Percentiles rank a stretch among this genome's conserved stretches.
phyloP scores from a whole-genome alignment of 2,329 filamentous ascomycete species.

The Coniella lustricola region DNA sequence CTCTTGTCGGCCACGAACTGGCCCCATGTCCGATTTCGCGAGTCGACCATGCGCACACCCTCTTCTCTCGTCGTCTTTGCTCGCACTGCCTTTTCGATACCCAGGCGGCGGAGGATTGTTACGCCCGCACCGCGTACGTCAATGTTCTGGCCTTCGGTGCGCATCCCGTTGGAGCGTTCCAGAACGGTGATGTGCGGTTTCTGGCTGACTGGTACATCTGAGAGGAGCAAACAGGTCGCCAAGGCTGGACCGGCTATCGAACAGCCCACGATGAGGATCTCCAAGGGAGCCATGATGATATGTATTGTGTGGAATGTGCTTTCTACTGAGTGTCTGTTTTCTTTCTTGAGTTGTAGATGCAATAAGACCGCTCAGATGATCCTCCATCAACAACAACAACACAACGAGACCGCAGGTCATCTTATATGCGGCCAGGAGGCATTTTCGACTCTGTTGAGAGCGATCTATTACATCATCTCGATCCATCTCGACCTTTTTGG shows the following conservation, averaged over 20 bases:
- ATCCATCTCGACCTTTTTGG: background rate
- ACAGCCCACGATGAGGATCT: conserved; percentile 31
- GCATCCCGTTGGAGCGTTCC: conserved; percentile 31
- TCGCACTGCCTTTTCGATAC: conserved; percentile 30
- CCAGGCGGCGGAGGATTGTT: conserved; percentile 32
- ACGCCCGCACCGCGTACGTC: conserved; percentile 37
- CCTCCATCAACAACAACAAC: too few relatives aligned
- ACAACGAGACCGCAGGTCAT: too few relatives aligned
- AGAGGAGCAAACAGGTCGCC: conserved; percentile 34
- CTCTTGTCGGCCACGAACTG: conserved; percentile 23
- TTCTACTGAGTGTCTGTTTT: too few relatives aligned
- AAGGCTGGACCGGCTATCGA: conserved; percentile 34
- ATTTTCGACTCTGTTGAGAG: too few relatives aligned
- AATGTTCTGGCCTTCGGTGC: conserved; percentile 35
- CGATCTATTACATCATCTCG: background rate
- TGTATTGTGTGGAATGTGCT: too few relatives aligned
- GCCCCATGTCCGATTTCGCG: conserved; percentile 20
- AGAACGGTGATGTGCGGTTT: conserved; percentile 32
- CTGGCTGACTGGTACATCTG: conserved; percentile 17
- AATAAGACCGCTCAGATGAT: too few relatives aligned
- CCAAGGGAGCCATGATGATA: conserved; percentile 22
- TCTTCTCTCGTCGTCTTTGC: conserved; percentile 30
- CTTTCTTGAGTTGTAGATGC: too few relatives aligned
- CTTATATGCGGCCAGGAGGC: too few relatives aligned
- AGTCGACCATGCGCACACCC: conserved; percentile 32